Base-by-base conservation (phyloP, 805 yeast genomes). In the Helenozyma rhizophorensis region DNA sequence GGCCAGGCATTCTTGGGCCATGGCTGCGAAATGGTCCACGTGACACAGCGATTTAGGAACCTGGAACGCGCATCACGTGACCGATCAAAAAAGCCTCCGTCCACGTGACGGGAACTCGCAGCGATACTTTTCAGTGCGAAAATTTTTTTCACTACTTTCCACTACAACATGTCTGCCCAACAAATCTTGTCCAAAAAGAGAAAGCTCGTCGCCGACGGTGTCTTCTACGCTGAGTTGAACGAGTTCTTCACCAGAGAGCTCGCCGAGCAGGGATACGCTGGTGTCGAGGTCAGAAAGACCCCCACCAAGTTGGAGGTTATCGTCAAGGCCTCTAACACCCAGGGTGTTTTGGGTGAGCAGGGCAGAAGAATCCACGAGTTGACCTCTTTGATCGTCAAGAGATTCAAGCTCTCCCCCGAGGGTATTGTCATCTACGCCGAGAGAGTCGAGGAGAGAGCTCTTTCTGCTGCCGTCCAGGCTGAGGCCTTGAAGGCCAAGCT, bases 211-310 rank as follows among this genome's bases (percentile, higher is more conserved):
- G 96, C 96, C 74, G 98, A 93, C 81, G 98, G 98, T 86, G 98
- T 93, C 64, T 87, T 93, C 82, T 93, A 83, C 95, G 98, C 98
- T 73, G 98, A 93, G 79, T 78, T 93, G 67, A 93, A 93, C 82
- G 98, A 93, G 79, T 93, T 93, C 93, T 93, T 93, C 88, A 87
- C 97, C 81, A 90, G 98, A 80, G 98, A 93, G 76, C 84, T 93
- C 66, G 96, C 98, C 60, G 98, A 93, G 79, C 96, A 93, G 76
- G 98, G 98, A 70, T 93, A 93, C 82, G 93, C 98, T 62, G 98
- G 98, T 78, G 96, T 93, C 65, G 98, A 93, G 78, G 96, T 93
- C 70, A 86, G 97, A 78, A 85, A 86, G 65, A 87, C 97, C 68
- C 93, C 97, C 71, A 74, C 90, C 78, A 89, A 85, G 81, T 88